Evolutionary conservation across 305 asterid species (phyloP).

Genomic region (Striga hermonthica): DNA sequence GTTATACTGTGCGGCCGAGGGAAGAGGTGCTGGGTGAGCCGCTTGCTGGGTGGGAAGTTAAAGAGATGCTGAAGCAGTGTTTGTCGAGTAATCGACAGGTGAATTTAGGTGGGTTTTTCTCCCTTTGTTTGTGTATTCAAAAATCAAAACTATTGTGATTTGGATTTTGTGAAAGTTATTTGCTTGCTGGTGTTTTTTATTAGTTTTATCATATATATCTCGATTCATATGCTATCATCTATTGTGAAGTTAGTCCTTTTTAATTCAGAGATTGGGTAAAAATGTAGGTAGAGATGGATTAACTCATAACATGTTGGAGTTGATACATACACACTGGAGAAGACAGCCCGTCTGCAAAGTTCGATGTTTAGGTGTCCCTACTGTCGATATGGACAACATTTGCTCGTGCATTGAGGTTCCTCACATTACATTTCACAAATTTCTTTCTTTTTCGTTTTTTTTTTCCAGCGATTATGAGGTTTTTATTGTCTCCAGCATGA

Average conservation of each 20-base stretch:
- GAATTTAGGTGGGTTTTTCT: slow-evolving; percentile 62
- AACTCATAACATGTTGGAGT: slow-evolving; percentile 96
- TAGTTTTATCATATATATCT: too few relatives aligned
- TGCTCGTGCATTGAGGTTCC: slow-evolving; percentile 85
- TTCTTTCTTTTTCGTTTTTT: neutral
- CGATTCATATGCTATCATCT: too few relatives aligned
- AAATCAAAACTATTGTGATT: too few relatives aligned
- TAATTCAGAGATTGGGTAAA: slow-evolving; percentile 34
- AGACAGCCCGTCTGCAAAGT: slow-evolving; percentile 85
- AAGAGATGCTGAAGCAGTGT: slow-evolving; percentile 53
- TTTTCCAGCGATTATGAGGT: too few relatives aligned
- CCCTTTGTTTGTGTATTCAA: neutral
- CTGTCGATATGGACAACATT: slow-evolving; percentile 84
- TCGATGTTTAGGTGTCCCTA: slow-evolving; percentile 95
- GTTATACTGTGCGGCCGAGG: slow-evolving; percentile 43
- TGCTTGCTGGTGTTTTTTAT: too few relatives aligned
- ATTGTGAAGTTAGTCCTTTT: slow-evolving; percentile 27
- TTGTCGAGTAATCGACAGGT: slow-evolving; percentile 75
- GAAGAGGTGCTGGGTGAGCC: slow-evolving; percentile 72
- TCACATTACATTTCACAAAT: slow-evolving; percentile 30
- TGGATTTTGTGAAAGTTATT: too few relatives aligned
- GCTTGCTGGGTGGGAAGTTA: slow-evolving; percentile 53
- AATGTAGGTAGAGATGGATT: slow-evolving; percentile 87
- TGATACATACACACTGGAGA: slow-evolving; percentile 94
- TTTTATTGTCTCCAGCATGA: neutral